phyloP scores from a whole-genome alignment of 2,329 filamentous ascomycete genomes.

The Trichophaea hybrida region DNA sequence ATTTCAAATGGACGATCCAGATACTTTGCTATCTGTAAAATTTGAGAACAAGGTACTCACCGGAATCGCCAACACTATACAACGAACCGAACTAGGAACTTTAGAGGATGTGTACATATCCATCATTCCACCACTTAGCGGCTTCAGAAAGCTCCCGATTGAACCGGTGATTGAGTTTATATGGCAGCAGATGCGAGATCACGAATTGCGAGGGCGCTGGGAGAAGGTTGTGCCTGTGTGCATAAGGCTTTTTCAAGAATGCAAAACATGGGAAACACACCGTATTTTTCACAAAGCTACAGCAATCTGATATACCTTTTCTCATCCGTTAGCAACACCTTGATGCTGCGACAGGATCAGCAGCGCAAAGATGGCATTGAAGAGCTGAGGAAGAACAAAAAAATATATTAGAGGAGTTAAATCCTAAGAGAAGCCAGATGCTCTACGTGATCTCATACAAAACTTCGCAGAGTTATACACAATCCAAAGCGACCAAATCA shows the following conservation, averaged over 20 bases:
- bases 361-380: neutral
- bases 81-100: conserved; percentile 2
- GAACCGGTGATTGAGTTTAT: neutral
- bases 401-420: neutral
- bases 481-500: neutral
- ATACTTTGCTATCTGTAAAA: conserved; percentile 19
- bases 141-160: neutral
- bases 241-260: neutral
- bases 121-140: conserved; percentile 6
- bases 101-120: conserved; percentile 4
- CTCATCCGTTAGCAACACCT: conserved; percentile 9
- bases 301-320: conserved; percentile 21
- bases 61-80: no score
- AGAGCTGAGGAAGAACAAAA: neutral
- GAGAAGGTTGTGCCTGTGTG: neutral
- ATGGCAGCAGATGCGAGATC: neutral
- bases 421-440: no score
- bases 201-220: neutral
- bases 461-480: neutral
- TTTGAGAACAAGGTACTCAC: conserved; percentile 13
- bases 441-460: neutral
- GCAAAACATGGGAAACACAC: neutral
- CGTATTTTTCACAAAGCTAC: conserved; percentile 6
- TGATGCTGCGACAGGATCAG: conserved; percentile 5
- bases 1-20: neutral